Evolutionary conservation across 352 stramenopile species (phyloP), one percentile per base, ranked within the genome.

Genomic region (Phytopythium helicoides): DNA sequence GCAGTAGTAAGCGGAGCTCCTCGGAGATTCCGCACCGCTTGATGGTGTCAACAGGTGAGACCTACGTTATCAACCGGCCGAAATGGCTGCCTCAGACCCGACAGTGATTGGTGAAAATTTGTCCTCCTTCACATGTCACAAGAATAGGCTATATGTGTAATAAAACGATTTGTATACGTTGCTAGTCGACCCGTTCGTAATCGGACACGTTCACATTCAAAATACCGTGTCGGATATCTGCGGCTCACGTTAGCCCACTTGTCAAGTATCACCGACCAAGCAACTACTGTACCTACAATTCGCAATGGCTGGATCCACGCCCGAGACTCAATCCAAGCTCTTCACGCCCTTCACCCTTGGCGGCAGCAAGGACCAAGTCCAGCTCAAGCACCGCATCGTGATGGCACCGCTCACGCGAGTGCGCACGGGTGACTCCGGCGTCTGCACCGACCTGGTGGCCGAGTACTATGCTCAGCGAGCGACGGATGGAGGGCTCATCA

Each of bases 391-490:
- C 47, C 66, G 73, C 23, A 58, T 86, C 25, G 66, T 76, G 19
- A 71, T 85, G 62, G 75, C 73, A 8, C 75, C 75, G 22, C 48
- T 81, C 12, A 86, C 75, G 35, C 68, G 52, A 28, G 3, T 68
- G 48, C 68, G 53, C 21, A 60, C 54, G 14, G 64, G 53, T 9
- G 62, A 62, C 7, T 58, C 56, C 19, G 60, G 54, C 23, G 60
- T 73, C 10, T 67, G 61, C 6, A 64, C 47, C 15, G 41, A 33
- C 1, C 34, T 81, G 4, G 59, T 66, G 11, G 55, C 54, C 3
- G 50, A 58, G 18, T 71, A 84, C 64, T 86, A 86, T 48, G 41
- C 25, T 1, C 66, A 83, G 22, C 64, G 73, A 11, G 63, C 72
- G 4, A 79, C 67, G 6, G 47, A 56, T 18, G 73, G 70, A 18